These are phyloP conservation scores for Gardenia jasminoides DNA, from an alignment of 257 asterid species.

Conservation along the genomic window DNA sequence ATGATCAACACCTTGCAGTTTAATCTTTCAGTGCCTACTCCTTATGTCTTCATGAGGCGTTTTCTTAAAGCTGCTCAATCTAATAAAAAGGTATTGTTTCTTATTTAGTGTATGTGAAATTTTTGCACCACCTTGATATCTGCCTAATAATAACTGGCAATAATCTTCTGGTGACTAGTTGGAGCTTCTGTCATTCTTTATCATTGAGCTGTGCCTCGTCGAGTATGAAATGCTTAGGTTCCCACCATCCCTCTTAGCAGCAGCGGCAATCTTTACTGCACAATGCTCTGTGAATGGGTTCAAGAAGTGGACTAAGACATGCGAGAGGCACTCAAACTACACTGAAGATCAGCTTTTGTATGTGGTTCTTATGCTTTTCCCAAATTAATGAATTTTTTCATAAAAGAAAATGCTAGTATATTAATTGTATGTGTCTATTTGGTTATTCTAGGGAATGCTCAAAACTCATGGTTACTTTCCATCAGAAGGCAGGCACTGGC, in stretches of 20 bases:
- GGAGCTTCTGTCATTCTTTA: slow-evolving; percentile 74
- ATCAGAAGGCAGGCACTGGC: slow-evolving; percentile 39
- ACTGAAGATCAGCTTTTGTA: slow-evolving; percentile 65
- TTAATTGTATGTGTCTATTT: background rate
- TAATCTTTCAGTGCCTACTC: slow-evolving; percentile 77
- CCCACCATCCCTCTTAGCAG: slow-evolving; percentile 82
- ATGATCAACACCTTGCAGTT: slow-evolving; percentile 73
- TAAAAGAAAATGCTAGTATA: background rate
- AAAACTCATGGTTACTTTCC: slow-evolving; percentile 39
- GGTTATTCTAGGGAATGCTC: slow-evolving; percentile 39
- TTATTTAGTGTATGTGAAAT: too few species aligned
- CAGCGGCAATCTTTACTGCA: slow-evolving; percentile 87
- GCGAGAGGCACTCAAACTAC: slow-evolving; percentile 59
- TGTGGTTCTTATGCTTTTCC: slow-evolving; percentile 20
- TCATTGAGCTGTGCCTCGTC: slow-evolving; percentile 75
- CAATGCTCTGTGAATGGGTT: slow-evolving; percentile 54
- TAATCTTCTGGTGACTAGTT: slow-evolving; percentile 36
- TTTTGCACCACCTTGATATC: background rate
- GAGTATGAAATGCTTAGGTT: slow-evolving; percentile 78
- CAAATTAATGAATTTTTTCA: too few species aligned
- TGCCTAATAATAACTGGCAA: background rate
- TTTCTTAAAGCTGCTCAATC: slow-evolving; percentile 84
- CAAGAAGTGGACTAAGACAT: slow-evolving; percentile 64
- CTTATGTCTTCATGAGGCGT: slow-evolving; percentile 79
- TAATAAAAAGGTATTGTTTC: slow-evolving; percentile 54